Base-by-base conservation (phyloP, 768 basidiomycete genomes). In the Dioszegia aurantiaca region DNA sequence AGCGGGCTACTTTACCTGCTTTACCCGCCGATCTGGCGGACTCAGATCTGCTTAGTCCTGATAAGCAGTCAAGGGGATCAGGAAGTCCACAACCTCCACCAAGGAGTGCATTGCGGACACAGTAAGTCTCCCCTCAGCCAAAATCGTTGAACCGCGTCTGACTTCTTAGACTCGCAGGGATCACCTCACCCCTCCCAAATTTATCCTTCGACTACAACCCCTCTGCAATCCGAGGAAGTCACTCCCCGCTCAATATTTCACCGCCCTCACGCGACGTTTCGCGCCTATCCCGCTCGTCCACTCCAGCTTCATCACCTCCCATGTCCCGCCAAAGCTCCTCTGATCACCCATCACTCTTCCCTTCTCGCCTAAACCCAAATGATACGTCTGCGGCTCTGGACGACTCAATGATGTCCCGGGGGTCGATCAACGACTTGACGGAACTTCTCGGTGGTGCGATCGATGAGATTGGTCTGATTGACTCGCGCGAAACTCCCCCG, bases 391-490 rank as follows among this genome's bases (percentile, higher is more conserved):
- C 33, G 8, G 40, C 40, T 16, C 30, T 46, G 8, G 57, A 56
- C 8, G 40, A 47, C 11, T 55, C 62, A 28, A 17, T 33, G 11
- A 14, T n/a, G 4, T 53, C 51, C 16, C 51, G 10, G 17, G 19
- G 39, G 12, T 64, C 67, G 2, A 61, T 73, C 28, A 63, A 56
- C 31, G 72, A 73, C 24, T 60, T 73, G 21, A 70, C 72, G 3
- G 69, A 66, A n/a, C 63, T 73, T 59, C 59, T 73, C 3, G 72
- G 72, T 5, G 67, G 69, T 24, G 72, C 72, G 1, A 73, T 73
- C 26, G 69, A 73, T 51, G 72, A 60, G 10, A 73, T 73, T 23
- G 71, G 68, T 1, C 44, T 70, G 58, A 65, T 70, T 28, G 68
- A 72, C 53, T 68, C 68, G 21, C 41, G 68, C 14, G 65, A 69